phyloP scores from a whole-genome alignment of 768 basidiomycete species.

The Leucocoprinus birnbaumii region DNA sequence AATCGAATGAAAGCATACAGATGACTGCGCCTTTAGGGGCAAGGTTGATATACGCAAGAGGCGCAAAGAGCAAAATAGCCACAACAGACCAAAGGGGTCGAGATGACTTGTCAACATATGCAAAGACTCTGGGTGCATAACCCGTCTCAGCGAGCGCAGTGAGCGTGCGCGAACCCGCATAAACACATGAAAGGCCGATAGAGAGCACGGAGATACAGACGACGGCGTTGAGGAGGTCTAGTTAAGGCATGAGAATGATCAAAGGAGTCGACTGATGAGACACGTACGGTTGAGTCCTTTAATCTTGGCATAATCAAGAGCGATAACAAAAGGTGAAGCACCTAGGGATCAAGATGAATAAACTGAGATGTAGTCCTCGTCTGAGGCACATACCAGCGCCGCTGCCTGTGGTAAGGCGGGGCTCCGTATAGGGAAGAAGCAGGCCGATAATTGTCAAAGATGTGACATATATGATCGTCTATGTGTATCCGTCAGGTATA shows the following conservation, averaged over 20 bases:
- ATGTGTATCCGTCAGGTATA: slow-evolving; percentile 11
- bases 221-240: slow-evolving; percentile 37
- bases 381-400: slow-evolving; percentile 23
- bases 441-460: slow-evolving; percentile 43
- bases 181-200: slow-evolving; percentile 43
- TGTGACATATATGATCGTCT: slow-evolving; percentile 43
- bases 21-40: slow-evolving; percentile 30
- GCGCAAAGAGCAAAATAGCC: slow-evolving; percentile 32
- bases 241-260: no score
- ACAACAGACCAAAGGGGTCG: slow-evolving; percentile 40
- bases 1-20: slow-evolving; percentile 29
- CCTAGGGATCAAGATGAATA: slow-evolving; percentile 7
- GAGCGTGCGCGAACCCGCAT: slow-evolving; percentile 42
- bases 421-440: slow-evolving; percentile 34
- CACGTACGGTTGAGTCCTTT: slow-evolving; percentile 37
- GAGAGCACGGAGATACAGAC: slow-evolving; percentile 46
- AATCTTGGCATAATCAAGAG: slow-evolving; percentile 36
- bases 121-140: slow-evolving; percentile 39
- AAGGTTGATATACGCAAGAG: slow-evolving; percentile 39
- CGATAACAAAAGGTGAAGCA: slow-evolving; percentile 45
- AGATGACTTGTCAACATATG: slow-evolving; percentile 44
- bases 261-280: background rate
- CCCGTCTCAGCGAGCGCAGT: slow-evolving; percentile 45
- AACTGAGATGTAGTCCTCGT: background rate
- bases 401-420: slow-evolving; percentile 30